Base-by-base conservation (phyloP, 768 basidiomycete species). In the Trametes villosa region DNA sequence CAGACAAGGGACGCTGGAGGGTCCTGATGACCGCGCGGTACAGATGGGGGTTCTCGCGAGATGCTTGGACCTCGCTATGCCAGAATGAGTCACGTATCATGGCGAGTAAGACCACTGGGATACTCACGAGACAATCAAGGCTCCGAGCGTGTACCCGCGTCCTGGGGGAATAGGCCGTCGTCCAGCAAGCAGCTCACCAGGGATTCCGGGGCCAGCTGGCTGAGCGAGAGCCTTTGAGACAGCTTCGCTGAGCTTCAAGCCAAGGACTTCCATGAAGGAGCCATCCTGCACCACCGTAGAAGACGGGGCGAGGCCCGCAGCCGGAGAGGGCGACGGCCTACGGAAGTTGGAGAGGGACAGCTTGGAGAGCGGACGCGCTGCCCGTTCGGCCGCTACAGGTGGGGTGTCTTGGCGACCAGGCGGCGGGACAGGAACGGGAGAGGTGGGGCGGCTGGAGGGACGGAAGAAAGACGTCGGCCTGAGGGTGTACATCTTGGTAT, bases 181-280 rank as follows among this genome's bases (percentile, higher is more conserved):
- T 27, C 91, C 90, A 44, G 76, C 75, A n/a, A 90, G 71, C 40
- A 79, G 72, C 61, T 91, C 90, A 56, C 72, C 74, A 12, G 78
- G 72, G 47, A 73, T 65, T 18, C 80, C 79, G 22, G 86, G 78
- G 27, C 86, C 85, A 2, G 78, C 68, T 15, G 90, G 88, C 65
- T 87, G 87, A 22, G 82, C 79, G 50, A 93, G 78, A 3, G 90
- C 87, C 74, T 83, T 90, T 55, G 89, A 88, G 15, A 91, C 89
- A 0, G 88, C 90, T 72, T 94, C 92, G 68, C 87, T 91, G 45
- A 94, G 78, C 70, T 88, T 91, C 56, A 92, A 78, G 65, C 86
- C 81, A 45, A 93, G 82, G 59, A 86, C 83, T 70, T 92, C 88
- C 53, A 92, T 78, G 74, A 92, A 93, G 13, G 89, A 89, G 57